phyloP scores from a whole-genome alignment of 2,329 filamentous ascomycete species.

The Penicillium sp. region DNA sequence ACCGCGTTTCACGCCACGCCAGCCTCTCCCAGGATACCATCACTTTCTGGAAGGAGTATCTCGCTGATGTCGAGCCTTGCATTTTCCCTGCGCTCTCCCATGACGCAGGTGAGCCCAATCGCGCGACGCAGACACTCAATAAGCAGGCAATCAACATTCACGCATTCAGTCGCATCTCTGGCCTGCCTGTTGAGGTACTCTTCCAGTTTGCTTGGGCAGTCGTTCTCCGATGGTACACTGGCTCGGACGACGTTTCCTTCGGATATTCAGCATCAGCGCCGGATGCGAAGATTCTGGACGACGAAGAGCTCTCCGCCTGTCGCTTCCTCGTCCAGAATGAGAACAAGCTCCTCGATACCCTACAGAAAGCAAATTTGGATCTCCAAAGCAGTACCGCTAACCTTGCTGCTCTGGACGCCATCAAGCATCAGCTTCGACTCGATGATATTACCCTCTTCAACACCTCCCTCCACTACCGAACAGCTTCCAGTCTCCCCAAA shows the following conservation, averaged over 20 bases:
- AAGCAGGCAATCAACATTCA: conserved; percentile 23
- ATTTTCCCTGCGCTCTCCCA: conserved; percentile 40
- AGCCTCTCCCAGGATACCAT: conserved; percentile 31
- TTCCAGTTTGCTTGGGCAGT: conserved; percentile 47
- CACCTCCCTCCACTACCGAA: conserved; percentile 29
- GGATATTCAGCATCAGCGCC: conserved; percentile 41
- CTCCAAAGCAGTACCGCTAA: conserved; percentile 20
- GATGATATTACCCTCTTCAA: conserved; percentile 30
- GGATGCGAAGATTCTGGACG: conserved; percentile 36
- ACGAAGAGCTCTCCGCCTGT: conserved; percentile 16
- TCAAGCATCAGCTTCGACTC: conserved; percentile 28
- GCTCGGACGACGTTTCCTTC: conserved; percentile 46
- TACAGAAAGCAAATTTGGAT: conserved; percentile 24
- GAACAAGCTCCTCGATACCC: conserved; percentile 18
- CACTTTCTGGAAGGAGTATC: conserved; percentile 46
- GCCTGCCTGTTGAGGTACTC: conserved; percentile 23
- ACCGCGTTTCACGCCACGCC: conserved; percentile 8
- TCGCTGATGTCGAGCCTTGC: conserved; percentile 46
- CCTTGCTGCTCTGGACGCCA: conserved; percentile 20
- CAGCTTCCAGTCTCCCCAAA: conserved; percentile 7
- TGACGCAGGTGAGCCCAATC: conserved; percentile 4
- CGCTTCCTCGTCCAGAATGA: conserved; percentile 28
- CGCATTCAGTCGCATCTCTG: conserved; percentile 21
- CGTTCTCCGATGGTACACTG: conserved; percentile 44
- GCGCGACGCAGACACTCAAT: conserved; percentile 19